Conservation (phyloP, 768 basidiomycete species). For the Auricularia sp. region DNA sequence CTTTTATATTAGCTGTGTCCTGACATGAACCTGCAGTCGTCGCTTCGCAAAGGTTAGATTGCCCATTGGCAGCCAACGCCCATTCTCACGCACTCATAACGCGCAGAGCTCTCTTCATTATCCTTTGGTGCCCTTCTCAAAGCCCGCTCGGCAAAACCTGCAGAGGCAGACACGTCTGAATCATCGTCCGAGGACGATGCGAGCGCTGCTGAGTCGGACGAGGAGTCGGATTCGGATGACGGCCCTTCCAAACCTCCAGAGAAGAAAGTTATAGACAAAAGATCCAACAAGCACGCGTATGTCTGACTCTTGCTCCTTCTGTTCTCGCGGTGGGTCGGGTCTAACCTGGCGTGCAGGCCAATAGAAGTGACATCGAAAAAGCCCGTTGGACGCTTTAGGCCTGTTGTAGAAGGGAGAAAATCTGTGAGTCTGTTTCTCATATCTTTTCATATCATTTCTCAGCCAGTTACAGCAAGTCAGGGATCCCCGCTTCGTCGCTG, state of each 20-base stretch:
- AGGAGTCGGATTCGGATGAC: slow-evolving; percentile 12
- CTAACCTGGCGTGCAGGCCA: slow-evolving; percentile 39
- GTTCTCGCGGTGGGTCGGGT: too few species aligned
- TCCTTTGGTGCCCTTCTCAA: slow-evolving; percentile 56
- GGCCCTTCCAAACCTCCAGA: slow-evolving; percentile 15
- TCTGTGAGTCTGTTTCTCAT: slow-evolving; percentile 34
- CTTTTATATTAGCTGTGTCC: not conserved
- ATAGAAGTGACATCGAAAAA: slow-evolving; percentile 74
- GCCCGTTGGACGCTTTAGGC: slow-evolving; percentile 64
- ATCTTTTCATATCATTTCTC: not conserved
- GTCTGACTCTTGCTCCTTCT: slow-evolving; percentile 20
- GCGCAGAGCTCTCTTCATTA: slow-evolving; percentile 46
- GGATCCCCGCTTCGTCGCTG: slow-evolving; percentile 77
- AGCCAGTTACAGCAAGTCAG: slow-evolving; percentile 44
- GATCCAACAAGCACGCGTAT: slow-evolving; percentile 80
- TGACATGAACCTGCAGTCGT: not conserved
- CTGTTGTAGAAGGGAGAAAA: slow-evolving; percentile 57
- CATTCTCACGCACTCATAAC: not conserved
- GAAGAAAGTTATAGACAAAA: slow-evolving; percentile 41
- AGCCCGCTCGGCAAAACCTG: slow-evolving; percentile 44
- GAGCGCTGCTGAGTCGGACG: slow-evolving; percentile 16
- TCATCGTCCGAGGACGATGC: slow-evolving; percentile 18
- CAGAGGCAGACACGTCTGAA: slow-evolving; percentile 13
- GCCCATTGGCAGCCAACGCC: not conserved
- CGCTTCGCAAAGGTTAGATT: not conserved